phyloP scores from a whole-genome alignment of 495 filamentous ascomycete genomes.

The Staphylotrichum tortipilum region DNA sequence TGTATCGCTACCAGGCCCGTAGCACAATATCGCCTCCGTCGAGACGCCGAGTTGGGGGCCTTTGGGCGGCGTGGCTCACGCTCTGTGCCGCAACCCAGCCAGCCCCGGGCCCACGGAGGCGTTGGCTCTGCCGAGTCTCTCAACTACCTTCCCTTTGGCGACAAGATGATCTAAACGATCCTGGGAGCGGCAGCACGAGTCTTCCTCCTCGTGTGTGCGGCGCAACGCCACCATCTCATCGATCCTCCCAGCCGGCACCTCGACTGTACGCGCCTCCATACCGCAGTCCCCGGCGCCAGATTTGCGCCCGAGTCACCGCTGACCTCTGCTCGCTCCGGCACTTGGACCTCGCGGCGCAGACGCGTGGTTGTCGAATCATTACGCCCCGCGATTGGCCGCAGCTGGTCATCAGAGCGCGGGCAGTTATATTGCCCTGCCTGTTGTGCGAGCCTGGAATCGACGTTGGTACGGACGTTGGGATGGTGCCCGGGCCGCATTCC shows the following conservation, averaged over 20 bases:
- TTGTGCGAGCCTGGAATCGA: not conserved
- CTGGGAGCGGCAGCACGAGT: no score
- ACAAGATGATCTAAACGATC: no score
- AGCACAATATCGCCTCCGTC: not conserved
- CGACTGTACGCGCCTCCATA: no score
- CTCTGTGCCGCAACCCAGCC: not conserved
- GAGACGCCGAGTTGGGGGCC: not conserved
- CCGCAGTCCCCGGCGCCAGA: constrained; percentile 1
- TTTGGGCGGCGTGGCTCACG: not conserved
- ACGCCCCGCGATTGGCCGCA: constrained; percentile 1
- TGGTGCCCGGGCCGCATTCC: not conserved
- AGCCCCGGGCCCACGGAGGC: no score
- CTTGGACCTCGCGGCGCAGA: not conserved
- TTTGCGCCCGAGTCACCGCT: constrained; percentile 3
- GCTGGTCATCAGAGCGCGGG: constrained; percentile 5
- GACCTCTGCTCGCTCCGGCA: constrained; percentile 2
- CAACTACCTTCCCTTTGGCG: no score
- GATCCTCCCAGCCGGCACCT: not conserved
- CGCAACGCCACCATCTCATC: not conserved
- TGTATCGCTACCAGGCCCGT: no score
- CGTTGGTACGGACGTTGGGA: not conserved
- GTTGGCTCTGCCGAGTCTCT: no score
- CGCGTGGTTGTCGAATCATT: not conserved
- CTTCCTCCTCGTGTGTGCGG: not conserved
- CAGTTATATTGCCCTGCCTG: constrained; percentile 9